Conservation (phyloP, 352 stramenopile species). For the Phytophthora brassicae region DNA sequence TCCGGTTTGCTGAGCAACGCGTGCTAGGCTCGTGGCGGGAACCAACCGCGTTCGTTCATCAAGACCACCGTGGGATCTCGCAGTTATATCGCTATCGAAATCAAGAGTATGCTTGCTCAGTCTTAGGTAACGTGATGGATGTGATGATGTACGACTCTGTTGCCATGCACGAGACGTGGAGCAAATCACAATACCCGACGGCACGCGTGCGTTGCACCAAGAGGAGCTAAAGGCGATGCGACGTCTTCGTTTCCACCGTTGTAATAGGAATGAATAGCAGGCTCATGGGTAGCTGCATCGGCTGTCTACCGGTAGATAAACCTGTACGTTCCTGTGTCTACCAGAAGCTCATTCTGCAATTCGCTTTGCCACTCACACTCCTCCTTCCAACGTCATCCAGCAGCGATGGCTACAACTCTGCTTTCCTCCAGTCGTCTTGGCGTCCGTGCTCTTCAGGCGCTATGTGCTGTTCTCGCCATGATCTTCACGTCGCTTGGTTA, state of each 20-base stretch:
- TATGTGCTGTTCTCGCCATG: slow-evolving; percentile 36
- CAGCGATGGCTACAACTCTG: slow-evolving; percentile 12
- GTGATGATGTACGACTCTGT: slow-evolving; percentile 1
- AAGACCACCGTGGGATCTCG: slow-evolving; percentile 27
- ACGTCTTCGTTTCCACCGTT: slow-evolving; percentile 6
- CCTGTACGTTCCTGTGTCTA: no score
- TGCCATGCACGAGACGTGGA: slow-evolving; percentile 19
- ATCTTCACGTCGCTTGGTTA: slow-evolving; percentile 52
- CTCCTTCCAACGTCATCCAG: not conserved
- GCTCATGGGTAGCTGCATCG: not conserved
- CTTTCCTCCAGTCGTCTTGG: slow-evolving; percentile 23
- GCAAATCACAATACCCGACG: slow-evolving; percentile 24
- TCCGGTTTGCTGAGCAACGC: slow-evolving; percentile 22
- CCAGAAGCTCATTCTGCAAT: slow-evolving; percentile 19
- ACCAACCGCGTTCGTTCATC: slow-evolving; percentile 22
- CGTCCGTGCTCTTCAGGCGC: slow-evolving; percentile 34
- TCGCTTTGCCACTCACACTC: slow-evolving; percentile 26
- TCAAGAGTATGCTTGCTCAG: slow-evolving; percentile 24
- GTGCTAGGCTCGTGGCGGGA: slow-evolving; percentile 24
- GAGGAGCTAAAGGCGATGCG: slow-evolving; percentile 11
- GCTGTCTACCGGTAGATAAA: no score
- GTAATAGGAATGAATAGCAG: slow-evolving; percentile 18
- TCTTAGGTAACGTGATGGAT: slow-evolving; percentile 14
- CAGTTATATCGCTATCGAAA: slow-evolving; percentile 13
- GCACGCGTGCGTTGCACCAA: slow-evolving; percentile 21